Evolutionary conservation across 257 asterid species (phyloP), one percentile per base, ranked within the genome.

Genomic region (Nicotiana obtusifolia): DNA sequence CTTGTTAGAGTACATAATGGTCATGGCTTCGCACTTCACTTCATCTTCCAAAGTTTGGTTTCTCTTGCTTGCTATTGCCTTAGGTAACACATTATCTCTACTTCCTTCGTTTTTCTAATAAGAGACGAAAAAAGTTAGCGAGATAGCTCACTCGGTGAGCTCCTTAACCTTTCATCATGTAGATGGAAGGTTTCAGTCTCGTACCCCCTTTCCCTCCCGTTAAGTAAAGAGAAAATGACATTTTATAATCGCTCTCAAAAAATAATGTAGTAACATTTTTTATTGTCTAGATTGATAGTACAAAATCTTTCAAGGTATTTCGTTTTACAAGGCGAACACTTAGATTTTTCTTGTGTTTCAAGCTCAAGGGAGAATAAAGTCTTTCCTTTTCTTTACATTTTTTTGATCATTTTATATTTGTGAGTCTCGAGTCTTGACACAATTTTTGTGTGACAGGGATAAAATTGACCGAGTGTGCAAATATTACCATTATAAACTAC

Each of bases 401-500:
- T 1, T 3, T 71, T 14, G 1, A 6, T 8, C 13, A 0, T 10
- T 4, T 17, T 8, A 2, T 22, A 37, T 59, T 53, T 44, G 7
- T 10, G 60, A 41, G 41, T 71, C 19, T 10, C 31, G 7, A 19
- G 47, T 75, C 5, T 11, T 35, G 11, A 19, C 56, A 54, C 5
- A 54, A 33, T 57, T 11, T 41, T 60, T 22, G 26, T 61, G 75
- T 35, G 37, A 75, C 87, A 89, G 93, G 91, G 68, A 41, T 83
- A 44, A 86, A 49, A 33, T 26, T 80, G 20, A 84, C 88, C 6
- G 37, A 83, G 61, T 81, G 89, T 80, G 83, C 89, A 44, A 91
- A 87, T 24, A 73, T 92, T 35, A 92, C 94, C 78, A 84, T 92
- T 77, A 80, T 78, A 68, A 92, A 92, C 84, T n/a, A 87, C 82